Evolutionary conservation across 176 grass and related monocot species (phyloP), one percentile per base, ranked within the genome.

Genomic region (Triticum dicoccoides): DNA sequence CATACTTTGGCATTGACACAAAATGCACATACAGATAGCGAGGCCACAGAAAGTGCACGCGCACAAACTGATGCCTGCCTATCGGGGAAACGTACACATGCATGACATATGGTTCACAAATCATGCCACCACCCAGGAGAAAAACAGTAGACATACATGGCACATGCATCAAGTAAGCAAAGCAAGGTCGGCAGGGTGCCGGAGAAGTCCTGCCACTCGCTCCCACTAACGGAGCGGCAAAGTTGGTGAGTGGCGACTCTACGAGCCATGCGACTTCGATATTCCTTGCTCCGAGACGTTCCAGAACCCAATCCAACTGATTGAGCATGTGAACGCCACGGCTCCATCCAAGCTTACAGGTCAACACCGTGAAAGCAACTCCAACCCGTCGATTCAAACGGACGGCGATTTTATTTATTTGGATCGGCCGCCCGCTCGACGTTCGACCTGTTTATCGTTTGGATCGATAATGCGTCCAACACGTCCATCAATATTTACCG

Each of bases 241-340:
- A 76, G 29, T 8, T 63, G 37, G 80, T 39, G 81, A 84, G 81
- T 73, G 56, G 30, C 45, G 8, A 58, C 29, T 65, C 81, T 37
- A 71, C 29, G 0, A 14, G 83, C 61, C 84, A 80, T 73, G 84
- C 30, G 39, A 72, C 69, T 18, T 23, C 69, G 10, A 47, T 18
- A 11, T 11, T 6, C 24, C 68, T 25, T 33, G 25, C n/a, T 56
- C 82, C 42, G n/a, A 79, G 42, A 80, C 23, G 33, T 89, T 89
- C 87, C 76, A 75, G 82, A 84, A 73, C 66, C 54, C 23, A 56
- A 73, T 61, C 67, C 20, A 52, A 25, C 44, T 47, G 11, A 84
- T 51, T 17, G 13, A 29, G n/a, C 39, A 77, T 38, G 63, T 73
- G 41, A 9, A 42, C 39, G 80, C 61, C 35, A 84, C 15, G 3